A percentile compares a stretch with the other conserved stretches of the same genome.
Evolutionary conservation across 1,284 basidiomycete species (phyloP).

Genomic region (Cryptococcus sp.): DNA sequence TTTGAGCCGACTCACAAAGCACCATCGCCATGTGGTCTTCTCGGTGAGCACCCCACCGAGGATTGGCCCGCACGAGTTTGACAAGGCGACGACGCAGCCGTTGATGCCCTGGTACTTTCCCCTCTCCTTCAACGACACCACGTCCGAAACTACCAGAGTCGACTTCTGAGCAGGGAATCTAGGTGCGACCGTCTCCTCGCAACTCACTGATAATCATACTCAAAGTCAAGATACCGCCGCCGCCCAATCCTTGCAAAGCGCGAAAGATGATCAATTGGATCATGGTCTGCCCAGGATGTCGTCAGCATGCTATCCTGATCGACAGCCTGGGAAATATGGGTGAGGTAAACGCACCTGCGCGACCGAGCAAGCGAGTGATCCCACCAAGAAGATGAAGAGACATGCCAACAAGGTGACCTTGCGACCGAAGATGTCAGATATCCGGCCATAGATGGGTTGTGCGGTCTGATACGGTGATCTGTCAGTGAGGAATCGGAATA

Average conservation of each 20-base stretch:
- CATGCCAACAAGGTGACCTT: constrained; percentile 62
- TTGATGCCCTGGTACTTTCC: constrained; percentile 51
- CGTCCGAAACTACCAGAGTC: constrained; percentile 32
- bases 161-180: neutral
- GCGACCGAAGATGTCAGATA: constrained; percentile 74
- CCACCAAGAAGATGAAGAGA: constrained; percentile 61
- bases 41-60: constrained; percentile 48
- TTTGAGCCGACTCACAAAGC: constrained; percentile 18
- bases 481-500: neutral
- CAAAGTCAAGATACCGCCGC: constrained; percentile 46
- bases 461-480: constrained; percentile 58
- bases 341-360: constrained; percentile 15
- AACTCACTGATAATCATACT: constrained; percentile 40
- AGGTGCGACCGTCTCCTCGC: neutral
- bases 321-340: neutral
- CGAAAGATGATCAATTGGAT: constrained; percentile 70
- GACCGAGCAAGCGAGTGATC: constrained; percentile 52
- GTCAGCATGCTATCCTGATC: constrained; percentile 40
- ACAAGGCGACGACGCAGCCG: constrained; percentile 41
- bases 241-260: constrained; percentile 41
- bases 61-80: constrained; percentile 47
- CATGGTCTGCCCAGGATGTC: constrained; percentile 59
- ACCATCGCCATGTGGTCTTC: constrained; percentile 55
- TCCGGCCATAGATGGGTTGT: constrained; percentile 63
- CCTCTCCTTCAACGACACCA: constrained; percentile 47